Evolutionary conservation across 441 rosid genomes (phyloP).

Genomic region (Arabidopsis lyrata): DNA sequence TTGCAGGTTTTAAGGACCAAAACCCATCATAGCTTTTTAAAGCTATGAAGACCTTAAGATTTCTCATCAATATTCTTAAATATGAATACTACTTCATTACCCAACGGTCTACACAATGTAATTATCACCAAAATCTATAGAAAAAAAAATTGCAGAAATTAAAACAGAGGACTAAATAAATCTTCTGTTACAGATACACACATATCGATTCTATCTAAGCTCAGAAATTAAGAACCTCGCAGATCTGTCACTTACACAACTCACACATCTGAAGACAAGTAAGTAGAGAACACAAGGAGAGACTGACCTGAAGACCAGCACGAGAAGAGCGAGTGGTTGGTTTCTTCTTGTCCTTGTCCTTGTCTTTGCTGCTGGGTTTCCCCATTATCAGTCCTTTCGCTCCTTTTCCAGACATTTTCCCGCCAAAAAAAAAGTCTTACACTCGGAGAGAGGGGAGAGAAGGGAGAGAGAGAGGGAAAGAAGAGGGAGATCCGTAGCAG

Average conservation of each 20-base stretch:
- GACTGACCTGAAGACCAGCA: constrained; percentile 86
- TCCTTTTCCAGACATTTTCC: constrained; percentile 66
- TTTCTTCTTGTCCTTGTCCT: constrained; percentile 89
- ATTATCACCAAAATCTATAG: constrained; percentile 8
- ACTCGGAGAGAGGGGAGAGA: background rate
- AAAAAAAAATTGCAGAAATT: background rate
- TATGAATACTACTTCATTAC: background rate
- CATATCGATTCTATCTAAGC: constrained; percentile 11
- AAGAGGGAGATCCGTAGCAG: background rate
- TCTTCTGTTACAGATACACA: background rate
- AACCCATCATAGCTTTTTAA: background rate
- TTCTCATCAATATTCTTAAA: constrained; percentile 3
- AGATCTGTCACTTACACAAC: constrained; percentile 29
- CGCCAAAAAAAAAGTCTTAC: constrained; percentile 31
- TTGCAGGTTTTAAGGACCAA: background rate
- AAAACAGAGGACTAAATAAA: constrained; percentile 13
- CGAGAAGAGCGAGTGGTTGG: constrained; percentile 89
- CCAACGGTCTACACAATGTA: constrained; percentile 3
- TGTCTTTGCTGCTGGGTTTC: constrained; percentile 55
- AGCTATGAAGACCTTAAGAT: background rate
- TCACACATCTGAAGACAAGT: constrained; percentile 13
- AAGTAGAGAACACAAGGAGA: background rate
- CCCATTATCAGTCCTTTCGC: constrained; percentile 74
- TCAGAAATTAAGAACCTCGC: background rate
- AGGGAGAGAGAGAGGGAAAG: background rate